Evolutionary conservation across 345 rosid genomes (phyloP), one percentile per base, ranked within the genome.

Genomic region (Sisymbrium altissimum): DNA sequence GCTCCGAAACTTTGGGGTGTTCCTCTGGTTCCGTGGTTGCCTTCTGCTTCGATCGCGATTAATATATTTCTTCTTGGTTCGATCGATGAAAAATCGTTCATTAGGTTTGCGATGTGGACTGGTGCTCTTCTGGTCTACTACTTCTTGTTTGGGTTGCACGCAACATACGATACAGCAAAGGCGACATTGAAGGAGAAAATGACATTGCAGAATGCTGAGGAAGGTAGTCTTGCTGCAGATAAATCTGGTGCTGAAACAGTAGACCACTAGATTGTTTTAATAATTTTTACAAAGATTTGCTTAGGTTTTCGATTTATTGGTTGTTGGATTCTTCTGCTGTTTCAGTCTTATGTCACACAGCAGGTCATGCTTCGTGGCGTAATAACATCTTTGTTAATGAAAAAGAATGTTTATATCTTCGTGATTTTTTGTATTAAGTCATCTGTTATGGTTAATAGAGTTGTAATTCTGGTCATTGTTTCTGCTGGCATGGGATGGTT

Each of bases 1-100:
- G 66, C 78, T 1, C 96, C 97, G 1, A 88, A 81, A 29, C 36
- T 86, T 5, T 93, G 98, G 98, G 98, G 97, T 2, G 96, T 86
- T 40, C 97, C 98, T 0, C 68, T 91, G 50, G 96, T 93, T 4
- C 97, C 98, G 5, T 91, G 94, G 94, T 14, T 93, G 44, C 98
- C 98, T 6, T 91, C 97, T 3, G 75, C 79, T 10, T 93, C 97
- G 0, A 87, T 93, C 21, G 80, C 84, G 3, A 79, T 89, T 66
- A 93, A 93, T 74, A 67, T 93, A 1, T 88, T 93, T 85, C 83
- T 93, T 1, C 81, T 93, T 11, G 98, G 96, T 0, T 93, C 98
- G 1, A 89, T 93, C 5, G 87, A 86, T 67, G 44, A 0, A 32
- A 50, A 75, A 0, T 89, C 98, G 1, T 91, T 81, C 19, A 35